Percentiles rank a stretch among this genome's conserved stretches.
These are phyloP conservation scores for Penicillium coffeae DNA, from an alignment of 495 filamentous ascomycete genomes.

Conservation along the genomic window DNA sequence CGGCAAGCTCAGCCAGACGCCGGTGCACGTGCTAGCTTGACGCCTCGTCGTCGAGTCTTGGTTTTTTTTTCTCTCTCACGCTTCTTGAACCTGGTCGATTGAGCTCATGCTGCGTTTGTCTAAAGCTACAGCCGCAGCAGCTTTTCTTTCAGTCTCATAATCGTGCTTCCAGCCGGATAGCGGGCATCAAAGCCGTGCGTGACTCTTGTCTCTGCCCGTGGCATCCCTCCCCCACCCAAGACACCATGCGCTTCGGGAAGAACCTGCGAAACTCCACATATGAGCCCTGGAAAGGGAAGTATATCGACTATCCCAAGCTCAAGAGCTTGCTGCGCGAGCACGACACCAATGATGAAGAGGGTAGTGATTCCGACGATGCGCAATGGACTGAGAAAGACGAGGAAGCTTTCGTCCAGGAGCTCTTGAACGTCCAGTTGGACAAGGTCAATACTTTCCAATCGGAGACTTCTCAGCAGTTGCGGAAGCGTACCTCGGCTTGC, in stretches of 20 bases:
- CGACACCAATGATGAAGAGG: constrained; percentile 47
- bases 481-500: constrained; percentile 59
- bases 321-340: constrained; percentile 80
- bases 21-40: constrained; percentile 8
- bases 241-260: constrained; percentile 87
- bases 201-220: neutral
- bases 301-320: constrained; percentile 92
- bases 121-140: neutral
- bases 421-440: constrained; percentile 89
- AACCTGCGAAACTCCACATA: constrained; percentile 78
- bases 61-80: neutral
- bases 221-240: constrained; percentile 1
- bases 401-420: constrained; percentile 85
- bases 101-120: neutral
- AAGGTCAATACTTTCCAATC: constrained; percentile 91
- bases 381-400: constrained; percentile 96
- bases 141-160: constrained; percentile 4
- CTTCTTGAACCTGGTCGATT: neutral
- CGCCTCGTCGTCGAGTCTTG: neutral
- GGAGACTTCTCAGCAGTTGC: constrained; percentile 65
- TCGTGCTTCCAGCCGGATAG: neutral
- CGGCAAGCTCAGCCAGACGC: constrained; percentile 6
- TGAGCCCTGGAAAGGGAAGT: constrained; percentile 84
- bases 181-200: neutral
- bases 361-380: constrained; percentile 47